Conservation (phyloP, 164 flowering plant species). For the Liriodendron chinense region DNA sequence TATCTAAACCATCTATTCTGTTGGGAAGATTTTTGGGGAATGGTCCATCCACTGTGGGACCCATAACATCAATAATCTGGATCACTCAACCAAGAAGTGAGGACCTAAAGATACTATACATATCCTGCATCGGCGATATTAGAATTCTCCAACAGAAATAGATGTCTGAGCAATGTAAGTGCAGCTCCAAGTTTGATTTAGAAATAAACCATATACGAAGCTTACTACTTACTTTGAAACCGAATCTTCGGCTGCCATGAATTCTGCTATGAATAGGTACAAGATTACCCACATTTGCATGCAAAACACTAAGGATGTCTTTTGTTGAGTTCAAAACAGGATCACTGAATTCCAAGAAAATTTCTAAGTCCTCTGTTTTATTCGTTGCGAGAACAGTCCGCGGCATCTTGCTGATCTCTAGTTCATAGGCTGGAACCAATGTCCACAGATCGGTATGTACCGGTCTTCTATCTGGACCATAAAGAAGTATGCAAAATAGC, state of each 20-base stretch:
- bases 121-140: too few species aligned
- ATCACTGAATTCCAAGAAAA: slow-evolving; percentile 54
- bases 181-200: not conserved
- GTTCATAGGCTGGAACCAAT: slow-evolving; percentile 44
- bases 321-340: slow-evolving; percentile 45
- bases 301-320: slow-evolving; percentile 33
- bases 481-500: not conserved
- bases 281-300: slow-evolving; percentile 32
- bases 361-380: slow-evolving; percentile 36
- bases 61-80: not conserved
- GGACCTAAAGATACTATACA: not conserved
- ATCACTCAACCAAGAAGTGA: not conserved
- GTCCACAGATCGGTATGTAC: slow-evolving; percentile 51
- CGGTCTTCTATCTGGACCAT: slow-evolving; percentile 52
- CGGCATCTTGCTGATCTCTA: slow-evolving; percentile 39
- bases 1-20: not conserved
- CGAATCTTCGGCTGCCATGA: slow-evolving; percentile 42
- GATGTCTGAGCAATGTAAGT: not conserved
- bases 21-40: not conserved
- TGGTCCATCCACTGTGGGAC: not conserved
- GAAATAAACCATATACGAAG: not conserved
- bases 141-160: not conserved
- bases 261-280: slow-evolving; percentile 25
- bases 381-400: slow-evolving; percentile 59
- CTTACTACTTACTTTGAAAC: slow-evolving; percentile 35